A percentile compares a stretch with the other conserved stretches of the same genome.
Conservation (phyloP, 805 yeast species). For the Candida ovalis region DNA sequence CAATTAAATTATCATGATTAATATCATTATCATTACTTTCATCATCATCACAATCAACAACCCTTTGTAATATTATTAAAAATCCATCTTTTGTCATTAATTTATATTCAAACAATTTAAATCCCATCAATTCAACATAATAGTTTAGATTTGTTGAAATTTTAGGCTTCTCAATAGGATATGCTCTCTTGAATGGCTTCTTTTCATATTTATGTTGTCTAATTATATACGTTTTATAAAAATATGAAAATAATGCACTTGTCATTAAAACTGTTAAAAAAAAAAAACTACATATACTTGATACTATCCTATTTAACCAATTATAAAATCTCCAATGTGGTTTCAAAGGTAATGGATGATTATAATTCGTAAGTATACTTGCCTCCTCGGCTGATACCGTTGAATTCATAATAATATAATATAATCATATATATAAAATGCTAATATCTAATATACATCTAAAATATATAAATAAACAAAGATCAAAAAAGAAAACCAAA, state of each 20-base stretch:
- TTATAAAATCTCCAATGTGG: slow-evolving; percentile 9
- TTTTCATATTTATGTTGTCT: slow-evolving; percentile 5
- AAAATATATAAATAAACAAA: too few relatives aligned
- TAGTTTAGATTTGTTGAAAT: slow-evolving; percentile 45
- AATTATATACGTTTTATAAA: slow-evolving; percentile 10
- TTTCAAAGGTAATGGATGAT: slow-evolving; percentile 2
- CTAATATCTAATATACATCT: too few relatives aligned
- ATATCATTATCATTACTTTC: too few relatives aligned
- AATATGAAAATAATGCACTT: slow-evolving; percentile 18
- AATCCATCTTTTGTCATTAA: slow-evolving; percentile 80
- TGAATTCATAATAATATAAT: not conserved
- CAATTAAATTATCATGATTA: too few relatives aligned
- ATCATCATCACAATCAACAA: slow-evolving; percentile 43
- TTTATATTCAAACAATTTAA: slow-evolving; percentile 54
- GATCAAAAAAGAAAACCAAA: too few relatives aligned
- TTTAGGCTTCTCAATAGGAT: slow-evolving; percentile 32
- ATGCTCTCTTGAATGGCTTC: slow-evolving; percentile 15
- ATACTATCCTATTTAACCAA: slow-evolving; percentile 7
- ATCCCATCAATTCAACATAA: slow-evolving; percentile 60
- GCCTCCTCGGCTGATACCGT: not conserved
- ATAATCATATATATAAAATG: too few relatives aligned
- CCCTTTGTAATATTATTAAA: slow-evolving; percentile 58
- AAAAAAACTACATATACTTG: slow-evolving; percentile 20
- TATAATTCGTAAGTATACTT: not conserved
- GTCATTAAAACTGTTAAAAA: slow-evolving; percentile 25